Percentiles rank a stretch among this genome's conserved stretches.
These are phyloP conservation scores for Cryptococcus maquisensis DNA, from an alignment of 1,284 basidiomycete genomes.

Conservation along the genomic window DNA sequence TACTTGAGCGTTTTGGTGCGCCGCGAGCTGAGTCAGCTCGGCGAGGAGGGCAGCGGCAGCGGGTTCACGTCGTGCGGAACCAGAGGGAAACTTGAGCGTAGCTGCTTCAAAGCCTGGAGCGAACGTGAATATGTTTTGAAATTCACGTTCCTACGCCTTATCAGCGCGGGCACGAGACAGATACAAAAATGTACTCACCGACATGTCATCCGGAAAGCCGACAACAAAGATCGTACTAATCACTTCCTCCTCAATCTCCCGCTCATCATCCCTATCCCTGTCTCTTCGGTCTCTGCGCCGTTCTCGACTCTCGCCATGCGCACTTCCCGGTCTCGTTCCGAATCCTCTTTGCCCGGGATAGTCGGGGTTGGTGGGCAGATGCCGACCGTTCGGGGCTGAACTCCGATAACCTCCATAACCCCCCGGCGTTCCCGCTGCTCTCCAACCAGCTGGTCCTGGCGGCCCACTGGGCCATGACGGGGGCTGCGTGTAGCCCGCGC, in stretches of 20 bases:
- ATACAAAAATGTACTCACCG: slow-evolving; percentile 56
- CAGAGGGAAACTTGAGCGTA: slow-evolving; percentile 83
- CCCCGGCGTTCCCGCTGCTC: slow-evolving; percentile 1
- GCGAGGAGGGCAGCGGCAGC: slow-evolving; percentile 25
- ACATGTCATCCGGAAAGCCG: slow-evolving; percentile 98
- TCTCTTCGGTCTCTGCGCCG: slow-evolving; percentile 15
- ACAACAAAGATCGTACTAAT: slow-evolving; percentile 98
- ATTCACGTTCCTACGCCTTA: slow-evolving; percentile 78
- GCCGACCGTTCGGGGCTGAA: slow-evolving; percentile 9
- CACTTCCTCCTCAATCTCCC: slow-evolving; percentile 64
- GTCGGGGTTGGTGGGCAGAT: slow-evolving; percentile 2
- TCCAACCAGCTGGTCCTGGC: slow-evolving; percentile 12
- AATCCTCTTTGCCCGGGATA: background rate
- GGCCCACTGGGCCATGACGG: slow-evolving; percentile 9
- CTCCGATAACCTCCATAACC: background rate
- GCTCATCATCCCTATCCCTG: slow-evolving; percentile 27
- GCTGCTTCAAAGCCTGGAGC: slow-evolving; percentile 94
- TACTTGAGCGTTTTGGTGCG: slow-evolving; percentile 22
- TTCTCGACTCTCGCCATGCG: slow-evolving; percentile 13
- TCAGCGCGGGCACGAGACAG: background rate
- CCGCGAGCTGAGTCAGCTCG: slow-evolving; percentile 38
- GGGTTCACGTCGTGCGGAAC: slow-evolving; percentile 19
- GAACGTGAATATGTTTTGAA: slow-evolving; percentile 99
- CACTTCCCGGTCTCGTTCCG: slow-evolving; percentile 9
- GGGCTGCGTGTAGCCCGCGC: background rate